Evolutionary conservation across 2,329 filamentous ascomycete species (phyloP).

Genomic region (Leptographium procerum): DNA sequence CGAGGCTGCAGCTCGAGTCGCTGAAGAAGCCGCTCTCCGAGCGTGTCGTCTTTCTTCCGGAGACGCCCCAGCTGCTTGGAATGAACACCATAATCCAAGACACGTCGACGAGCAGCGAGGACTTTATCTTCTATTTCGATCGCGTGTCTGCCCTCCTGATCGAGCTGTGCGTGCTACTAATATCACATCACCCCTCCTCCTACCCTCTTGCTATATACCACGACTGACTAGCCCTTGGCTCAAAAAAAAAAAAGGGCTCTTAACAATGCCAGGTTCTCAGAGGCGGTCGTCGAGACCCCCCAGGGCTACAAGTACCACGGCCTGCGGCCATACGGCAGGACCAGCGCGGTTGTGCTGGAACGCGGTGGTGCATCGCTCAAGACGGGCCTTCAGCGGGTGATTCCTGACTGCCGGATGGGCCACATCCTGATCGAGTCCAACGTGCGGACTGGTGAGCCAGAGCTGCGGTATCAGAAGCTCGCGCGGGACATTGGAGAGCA

Average conservation of each 20-base stretch:
- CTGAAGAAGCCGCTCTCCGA: slow-evolving; percentile 62
- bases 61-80: slow-evolving; percentile 69
- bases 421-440: slow-evolving; percentile 87
- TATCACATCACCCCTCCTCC: no score
- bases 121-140: slow-evolving; percentile 98
- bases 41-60: slow-evolving; percentile 61
- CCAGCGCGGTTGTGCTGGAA: slow-evolving; percentile 79
- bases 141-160: slow-evolving; percentile 74
- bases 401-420: slow-evolving; percentile 85
- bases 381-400: slow-evolving; percentile 74
- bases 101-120: slow-evolving; percentile 65
- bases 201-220: background rate
- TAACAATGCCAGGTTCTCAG: slow-evolving; percentile 62
- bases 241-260: slow-evolving; percentile 60
- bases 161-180: slow-evolving; percentile 55
- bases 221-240: background rate
- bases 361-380: slow-evolving; percentile 84
- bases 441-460: slow-evolving; percentile 73
- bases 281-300: slow-evolving; percentile 57
- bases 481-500: slow-evolving; percentile 62
- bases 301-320: slow-evolving; percentile 59
- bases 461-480: slow-evolving; percentile 80
- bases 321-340: slow-evolving; percentile 56
- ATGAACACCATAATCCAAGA: slow-evolving; percentile 89
- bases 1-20: slow-evolving; percentile 60